A percentile compares a stretch with the other conserved stretches of the same genome.
Conservation (phyloP, 1,284 basidiomycete genomes). For the Heterobasidion parviporum region DNA sequence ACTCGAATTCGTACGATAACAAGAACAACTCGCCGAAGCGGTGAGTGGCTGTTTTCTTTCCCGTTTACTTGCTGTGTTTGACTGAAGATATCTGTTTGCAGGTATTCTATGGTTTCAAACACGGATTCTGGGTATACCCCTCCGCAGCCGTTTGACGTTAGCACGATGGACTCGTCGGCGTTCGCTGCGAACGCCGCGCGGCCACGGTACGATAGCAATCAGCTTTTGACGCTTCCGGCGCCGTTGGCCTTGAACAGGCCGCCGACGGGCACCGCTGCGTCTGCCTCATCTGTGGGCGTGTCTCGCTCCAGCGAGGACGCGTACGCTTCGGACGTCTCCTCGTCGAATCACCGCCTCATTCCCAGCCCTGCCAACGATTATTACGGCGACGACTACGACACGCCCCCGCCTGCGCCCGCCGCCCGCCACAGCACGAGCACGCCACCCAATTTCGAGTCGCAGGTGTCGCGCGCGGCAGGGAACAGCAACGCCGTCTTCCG, state of each 20-base stretch:
- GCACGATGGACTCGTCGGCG: slow-evolving; percentile 49
- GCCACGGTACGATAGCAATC: slow-evolving; percentile 56
- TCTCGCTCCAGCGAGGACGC: slow-evolving; percentile 61
- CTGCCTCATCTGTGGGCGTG: slow-evolving; percentile 28
- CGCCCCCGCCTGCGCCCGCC: slow-evolving; percentile 15
- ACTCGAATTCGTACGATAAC: slow-evolving; percentile 63
- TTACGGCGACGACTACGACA: slow-evolving; percentile 25
- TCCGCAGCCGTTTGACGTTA: slow-evolving; percentile 46
- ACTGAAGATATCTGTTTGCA: slow-evolving; percentile 46
- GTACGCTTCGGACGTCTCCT: slow-evolving; percentile 46
- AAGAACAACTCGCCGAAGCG: slow-evolving; percentile 41
- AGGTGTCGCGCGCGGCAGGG: slow-evolving; percentile 30
- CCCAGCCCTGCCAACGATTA: slow-evolving; percentile 39
- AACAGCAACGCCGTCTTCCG: slow-evolving; percentile 32
- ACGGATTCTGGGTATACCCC: slow-evolving; percentile 58
- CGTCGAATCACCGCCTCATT: slow-evolving; percentile 47
- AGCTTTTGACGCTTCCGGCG: slow-evolving; percentile 62
- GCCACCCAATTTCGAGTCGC: slow-evolving; percentile 29
- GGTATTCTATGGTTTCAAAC: slow-evolving; percentile 72
- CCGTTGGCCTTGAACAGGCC: slow-evolving; percentile 49
- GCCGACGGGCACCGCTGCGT: slow-evolving; percentile 40
- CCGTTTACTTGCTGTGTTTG: slow-evolving; percentile 7
- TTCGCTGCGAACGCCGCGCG: slow-evolving; percentile 30
- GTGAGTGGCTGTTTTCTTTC: slow-evolving; percentile 30
- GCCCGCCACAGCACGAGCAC: slow-evolving; percentile 15